Evolutionary conservation across 176 grass and related monocot species (phyloP), one percentile per base, ranked within the genome.

Genomic region (Miscanthus lutarioriparius): DNA sequence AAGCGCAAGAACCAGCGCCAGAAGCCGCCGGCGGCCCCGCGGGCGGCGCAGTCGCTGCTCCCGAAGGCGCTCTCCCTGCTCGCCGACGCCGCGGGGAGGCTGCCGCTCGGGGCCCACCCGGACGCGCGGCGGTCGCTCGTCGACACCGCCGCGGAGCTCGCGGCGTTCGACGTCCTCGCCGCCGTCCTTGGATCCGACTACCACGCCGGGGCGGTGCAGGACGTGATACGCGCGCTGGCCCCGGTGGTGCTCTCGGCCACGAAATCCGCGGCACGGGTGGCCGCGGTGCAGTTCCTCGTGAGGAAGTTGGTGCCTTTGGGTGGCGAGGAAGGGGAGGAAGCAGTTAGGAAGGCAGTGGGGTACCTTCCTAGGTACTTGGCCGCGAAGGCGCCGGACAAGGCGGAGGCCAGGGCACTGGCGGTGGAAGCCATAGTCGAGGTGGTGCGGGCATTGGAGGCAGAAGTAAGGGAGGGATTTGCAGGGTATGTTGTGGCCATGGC

Each of bases 371-470:
- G 91, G 84, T 90, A 90, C 74, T 81, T 98, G 89, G 85, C 85
- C 8, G 72, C n/a, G 69, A 95, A 90, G 87, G 85, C 93, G 2
- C 96, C 93, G 1, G 96, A 95, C 70, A 95, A 95, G 69, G 72
- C 92, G 1, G 96, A 98, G 54, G 83, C 76, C 1, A 92, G 96
- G 84, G 87, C 72, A 4, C 41, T 82, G 82, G 89, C 96, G 8
- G 93, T 95, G 70, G 91, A 98, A 74, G 85, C 96, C 2, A 98
- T 95, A 33, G 68, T 92, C 4, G 96, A 92, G 80, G 90, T 93
- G 64, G 65, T 78, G 63, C 79, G 62, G 33, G 80, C 75, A 49
- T 85, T 94, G 89, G 75, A 83, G 15, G 22, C 69, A 9, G 74
- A 89, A 6, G 85, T 78, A 36, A 81, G 84, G 36, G 75, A 88